A percentile compares a stretch with the other conserved stretches of the same genome.
phyloP scores from a whole-genome alignment of 2,329 filamentous ascomycete genomes.

The Hymenoscyphus infarciens region DNA sequence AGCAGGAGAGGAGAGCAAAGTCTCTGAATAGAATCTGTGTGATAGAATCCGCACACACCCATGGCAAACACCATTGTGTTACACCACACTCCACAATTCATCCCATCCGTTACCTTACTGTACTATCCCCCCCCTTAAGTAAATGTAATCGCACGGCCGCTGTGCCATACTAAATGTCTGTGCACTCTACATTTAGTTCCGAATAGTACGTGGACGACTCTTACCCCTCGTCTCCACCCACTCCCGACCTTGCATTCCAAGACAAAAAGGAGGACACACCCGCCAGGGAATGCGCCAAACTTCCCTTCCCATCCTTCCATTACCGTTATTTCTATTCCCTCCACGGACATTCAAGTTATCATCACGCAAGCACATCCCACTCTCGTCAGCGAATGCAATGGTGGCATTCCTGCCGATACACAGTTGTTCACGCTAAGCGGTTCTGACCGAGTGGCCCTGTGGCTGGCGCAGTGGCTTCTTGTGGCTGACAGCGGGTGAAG shows the following conservation, averaged over 20 bases:
- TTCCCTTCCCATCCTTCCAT: not conserved
- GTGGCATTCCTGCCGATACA: not conserved
- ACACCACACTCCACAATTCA: not conserved
- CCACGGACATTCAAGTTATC: not conserved
- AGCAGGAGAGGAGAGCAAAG: not conserved
- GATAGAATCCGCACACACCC: not conserved
- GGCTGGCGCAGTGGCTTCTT: not conserved
- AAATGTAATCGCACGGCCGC: too few relatives aligned
- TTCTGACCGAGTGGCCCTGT: not conserved
- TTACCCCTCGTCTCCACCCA: constrained; percentile 4
- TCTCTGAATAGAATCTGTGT: constrained; percentile 1
- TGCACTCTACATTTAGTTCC: too few relatives aligned
- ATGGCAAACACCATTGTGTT: not conserved
- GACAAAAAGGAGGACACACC: not conserved
- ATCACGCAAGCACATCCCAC: constrained; percentile 1
- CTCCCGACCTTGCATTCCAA: not conserved
- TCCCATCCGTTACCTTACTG: not conserved
- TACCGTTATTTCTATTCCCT: not conserved
- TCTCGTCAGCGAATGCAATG: not conserved
- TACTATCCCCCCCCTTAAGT: too few relatives aligned
- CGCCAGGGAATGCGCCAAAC: not conserved
- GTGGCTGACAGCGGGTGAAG: not conserved
- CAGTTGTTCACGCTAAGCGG: not conserved
- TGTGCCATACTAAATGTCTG: too few relatives aligned
- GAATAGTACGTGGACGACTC: too few relatives aligned